Evolutionary conservation across 768 basidiomycete genomes (phyloP), one percentile per base, ranked within the genome.

Genomic region (Arthromyces matolae): DNA sequence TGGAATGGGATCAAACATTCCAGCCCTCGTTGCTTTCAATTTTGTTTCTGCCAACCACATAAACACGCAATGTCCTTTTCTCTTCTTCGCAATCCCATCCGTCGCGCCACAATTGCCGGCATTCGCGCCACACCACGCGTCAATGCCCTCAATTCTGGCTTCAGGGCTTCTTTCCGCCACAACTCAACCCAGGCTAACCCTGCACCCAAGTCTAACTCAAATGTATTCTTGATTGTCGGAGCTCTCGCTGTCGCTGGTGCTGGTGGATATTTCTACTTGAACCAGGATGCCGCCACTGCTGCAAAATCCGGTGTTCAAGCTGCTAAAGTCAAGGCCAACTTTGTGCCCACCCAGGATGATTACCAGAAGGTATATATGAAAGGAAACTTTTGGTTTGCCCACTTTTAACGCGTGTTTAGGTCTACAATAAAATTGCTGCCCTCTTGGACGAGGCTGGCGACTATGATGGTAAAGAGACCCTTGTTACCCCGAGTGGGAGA

Each of bases 371-470:
- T 84, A 25, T 8, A 67, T 18, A 25, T 19, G 31, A 48, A 19
- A 18, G 35, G 27, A 43, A 37, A 36, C 32, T 36, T 29, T 27
- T 55, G 22, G 53, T 18, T 34, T 19, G 12, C 20, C 24, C 20
- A 33, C 8, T 24, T 47, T 41, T 12, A 37, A 36, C 14, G 31
- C 16, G 14, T 38, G 5, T 42, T 24, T 19, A 90, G 85, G 91
- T 98, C 13, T 98, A 99, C 77, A 92, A 95, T 70, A 79, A 71
- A 49, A 82, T 99, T 62, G 88, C 89, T 9, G 83, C 87, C 18
- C 56, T 80, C 31, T 64, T 94, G 23, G 89, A 93, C 45, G 79
- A 81, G 14, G 86, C 84, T 33, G 84, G 78, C 45, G 79, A 81
- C 24, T 96, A 97, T 69, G 95, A 98, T 63, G 94, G 93, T 89